phyloP scores from a whole-genome alignment of 139 green algal species.

The Chlorella sp. region DNA sequence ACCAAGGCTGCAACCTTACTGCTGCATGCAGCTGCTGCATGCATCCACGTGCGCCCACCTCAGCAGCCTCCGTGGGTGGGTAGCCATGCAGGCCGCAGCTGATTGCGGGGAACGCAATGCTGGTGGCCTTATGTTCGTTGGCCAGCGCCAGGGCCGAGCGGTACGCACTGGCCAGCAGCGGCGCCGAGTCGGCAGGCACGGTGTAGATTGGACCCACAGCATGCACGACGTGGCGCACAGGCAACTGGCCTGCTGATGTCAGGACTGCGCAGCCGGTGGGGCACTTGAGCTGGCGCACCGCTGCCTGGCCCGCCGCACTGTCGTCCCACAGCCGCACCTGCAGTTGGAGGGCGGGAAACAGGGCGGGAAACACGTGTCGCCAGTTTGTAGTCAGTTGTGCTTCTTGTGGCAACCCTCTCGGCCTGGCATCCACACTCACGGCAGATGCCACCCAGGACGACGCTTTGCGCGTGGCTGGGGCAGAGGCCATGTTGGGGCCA shows the following conservation, averaged over 20 bases:
- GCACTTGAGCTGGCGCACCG: not conserved
- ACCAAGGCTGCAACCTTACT: not conserved
- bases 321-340: not conserved
- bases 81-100: slow-evolving; percentile 87
- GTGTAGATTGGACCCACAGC: not conserved
- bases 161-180: slow-evolving; percentile 73
- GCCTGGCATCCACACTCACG: too few species aligned
- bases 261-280: not conserved
- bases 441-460: too few species aligned
- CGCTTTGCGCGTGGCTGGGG: too few species aligned
- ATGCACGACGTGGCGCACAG: not conserved
- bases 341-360: not conserved
- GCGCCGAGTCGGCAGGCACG: slow-evolving; percentile 39
- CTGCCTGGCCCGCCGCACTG: not conserved
- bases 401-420: not conserved
- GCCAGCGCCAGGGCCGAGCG: slow-evolving; percentile 51
- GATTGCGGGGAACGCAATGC: slow-evolving; percentile 88
- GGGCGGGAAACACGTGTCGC: too few species aligned
- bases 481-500: not conserved
- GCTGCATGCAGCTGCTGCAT: not conserved
- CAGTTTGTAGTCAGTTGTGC: too few species aligned
- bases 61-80: slow-evolving; percentile 68
- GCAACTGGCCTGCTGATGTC: not conserved
- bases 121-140: slow-evolving; percentile 57
- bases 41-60: slow-evolving; percentile 39